phyloP scores from a whole-genome alignment of 805 yeast species.

The Candida michaelii region DNA sequence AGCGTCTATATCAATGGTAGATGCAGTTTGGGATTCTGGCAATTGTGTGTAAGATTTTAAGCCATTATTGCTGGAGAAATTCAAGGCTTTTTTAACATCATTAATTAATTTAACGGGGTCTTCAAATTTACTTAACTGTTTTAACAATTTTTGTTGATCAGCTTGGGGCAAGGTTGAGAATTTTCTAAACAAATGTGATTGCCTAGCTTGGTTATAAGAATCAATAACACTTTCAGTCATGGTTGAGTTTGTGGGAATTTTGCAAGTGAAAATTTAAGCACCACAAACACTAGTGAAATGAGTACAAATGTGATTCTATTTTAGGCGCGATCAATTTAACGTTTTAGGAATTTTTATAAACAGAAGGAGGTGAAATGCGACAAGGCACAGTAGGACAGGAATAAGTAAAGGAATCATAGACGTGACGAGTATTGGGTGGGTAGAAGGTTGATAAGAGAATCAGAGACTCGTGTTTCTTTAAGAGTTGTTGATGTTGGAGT shows the following conservation, averaged over 20 bases:
- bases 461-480: too few relatives aligned
- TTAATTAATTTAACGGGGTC: constrained; percentile 42
- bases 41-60: constrained; percentile 43
- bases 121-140: constrained; percentile 41
- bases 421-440: too few relatives aligned
- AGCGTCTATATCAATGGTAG: constrained; percentile 44
- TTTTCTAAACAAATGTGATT: constrained; percentile 51
- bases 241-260: not conserved
- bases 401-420: not conserved
- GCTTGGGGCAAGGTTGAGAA: constrained; percentile 38
- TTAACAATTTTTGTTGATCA: constrained; percentile 36
- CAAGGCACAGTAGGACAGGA: not conserved
- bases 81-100: constrained; percentile 49
- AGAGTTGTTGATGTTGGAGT: too few relatives aligned
- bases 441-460: too few relatives aligned
- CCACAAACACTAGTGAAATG: constrained; percentile 1
- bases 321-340: constrained; percentile 13
- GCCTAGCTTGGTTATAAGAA: constrained; percentile 47
- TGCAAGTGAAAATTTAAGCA: not conserved
- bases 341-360: constrained; percentile 9
- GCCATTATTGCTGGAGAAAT: constrained; percentile 28
- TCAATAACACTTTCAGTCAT: constrained; percentile 23
- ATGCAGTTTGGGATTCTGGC: constrained; percentile 48
- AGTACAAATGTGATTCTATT: constrained; percentile 7
- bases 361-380: constrained; percentile 7